Base-by-base conservation (phyloP, 805 yeast species). In the Myxozyma geophila region DNA sequence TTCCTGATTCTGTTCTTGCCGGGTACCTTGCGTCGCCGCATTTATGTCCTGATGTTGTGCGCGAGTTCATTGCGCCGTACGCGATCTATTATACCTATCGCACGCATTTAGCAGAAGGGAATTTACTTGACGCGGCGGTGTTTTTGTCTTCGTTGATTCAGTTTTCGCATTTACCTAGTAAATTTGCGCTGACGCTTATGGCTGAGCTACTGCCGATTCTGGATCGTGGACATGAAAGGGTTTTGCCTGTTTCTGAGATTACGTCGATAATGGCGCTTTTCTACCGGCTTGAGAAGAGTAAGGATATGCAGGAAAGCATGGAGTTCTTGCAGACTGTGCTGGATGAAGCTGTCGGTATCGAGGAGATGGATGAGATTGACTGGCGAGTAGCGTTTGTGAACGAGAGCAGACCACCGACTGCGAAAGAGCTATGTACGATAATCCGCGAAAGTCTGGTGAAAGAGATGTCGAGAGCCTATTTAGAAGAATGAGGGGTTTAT, bases 31-130 rank as follows among this genome's bases (percentile, higher is more conserved):
- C 64, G 10, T 43, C 67, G 17, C 71, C 71, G 5, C 53, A 50
- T 12, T 21, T 43, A 2, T 59, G 66, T 15, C 67, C 71, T 15
- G 60, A 48, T 13, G 50, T 44, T 10, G 39, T 75, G 2, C 66
- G 73, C 19, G 75, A 74, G 48, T 70, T 72, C 54, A 53, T 75
- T 6, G 72, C 76, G 6, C 77, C 78, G 2, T 69, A 70, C 49
- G 77, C 77, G 13, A 71, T 75, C 8, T 63, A 74, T 40, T 59
- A 60, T 13, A 54, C 68, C 37, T 68, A 66, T 40, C 54, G 68
- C 13, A 46, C 44, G 10, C 46, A 44, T 33, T 33, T 63, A 12
- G 57, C 33, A 13, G 57, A 53, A 2, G 39, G 54, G n/a, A 52
- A 47, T 37, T 33, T 51, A 10, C 56, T 44, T 15, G 66, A 60